Evolutionary conservation across 345 rosid genomes (phyloP).

Genomic region (Citrus medica): DNA sequence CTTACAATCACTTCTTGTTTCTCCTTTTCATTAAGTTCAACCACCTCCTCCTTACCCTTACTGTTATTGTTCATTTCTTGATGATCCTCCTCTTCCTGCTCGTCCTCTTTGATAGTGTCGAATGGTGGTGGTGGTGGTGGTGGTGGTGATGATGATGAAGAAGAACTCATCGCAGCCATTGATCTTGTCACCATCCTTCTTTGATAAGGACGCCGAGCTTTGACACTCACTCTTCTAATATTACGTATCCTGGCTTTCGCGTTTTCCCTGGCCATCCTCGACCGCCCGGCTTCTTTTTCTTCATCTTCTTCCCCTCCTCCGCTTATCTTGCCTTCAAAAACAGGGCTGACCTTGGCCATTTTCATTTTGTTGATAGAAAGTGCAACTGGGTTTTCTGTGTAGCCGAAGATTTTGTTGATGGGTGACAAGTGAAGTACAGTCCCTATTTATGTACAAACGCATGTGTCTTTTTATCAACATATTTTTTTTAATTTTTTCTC

Average conservation of each 20-base stretch:
- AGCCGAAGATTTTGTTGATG: not conserved
- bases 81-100: not conserved
- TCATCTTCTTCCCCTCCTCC: not conserved
- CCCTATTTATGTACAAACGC: not conserved
- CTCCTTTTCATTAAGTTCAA: too few relatives aligned
- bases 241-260: conserved; percentile 16
- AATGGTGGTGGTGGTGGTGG: not conserved
- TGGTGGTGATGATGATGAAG: too few relatives aligned
- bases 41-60: not conserved
- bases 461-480: not conserved
- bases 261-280: conserved; percentile 9
- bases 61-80: not conserved
- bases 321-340: conserved; percentile 12
- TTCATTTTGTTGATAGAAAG: conserved; percentile 6
- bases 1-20: not conserved
- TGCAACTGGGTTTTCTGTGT: too few relatives aligned
- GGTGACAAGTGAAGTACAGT: too few relatives aligned
- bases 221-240: not conserved
- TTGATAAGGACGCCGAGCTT: not conserved
- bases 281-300: not conserved
- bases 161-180: not conserved
- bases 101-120: too few relatives aligned
- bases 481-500: too few relatives aligned
- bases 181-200: not conserved
- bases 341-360: conserved; percentile 18